A percentile compares a stretch with the other conserved stretches of the same genome.
phyloP scores from a whole-genome alignment of 768 basidiomycete genomes.

The Gymnopilus dilepis region DNA sequence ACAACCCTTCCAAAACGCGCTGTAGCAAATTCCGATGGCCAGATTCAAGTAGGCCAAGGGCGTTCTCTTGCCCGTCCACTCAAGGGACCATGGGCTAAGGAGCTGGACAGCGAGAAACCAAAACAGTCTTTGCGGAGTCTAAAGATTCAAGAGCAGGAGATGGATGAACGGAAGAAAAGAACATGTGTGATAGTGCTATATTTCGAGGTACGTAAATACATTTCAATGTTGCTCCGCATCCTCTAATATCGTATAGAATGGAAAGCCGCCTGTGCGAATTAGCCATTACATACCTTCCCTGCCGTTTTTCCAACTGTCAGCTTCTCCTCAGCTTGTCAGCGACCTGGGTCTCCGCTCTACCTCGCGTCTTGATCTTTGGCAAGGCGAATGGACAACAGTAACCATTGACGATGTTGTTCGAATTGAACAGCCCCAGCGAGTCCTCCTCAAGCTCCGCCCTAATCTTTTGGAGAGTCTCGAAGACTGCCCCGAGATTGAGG shows the following conservation, averaged over 20 bases:
- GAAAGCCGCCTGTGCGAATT: not conserved
- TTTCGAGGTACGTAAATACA: not conserved
- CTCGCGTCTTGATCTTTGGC: not conserved
- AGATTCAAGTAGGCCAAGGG: too few relatives aligned
- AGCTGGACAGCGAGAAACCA: not conserved
- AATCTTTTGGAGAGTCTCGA: not conserved
- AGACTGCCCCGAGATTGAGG: not conserved
- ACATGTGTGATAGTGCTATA: not conserved
- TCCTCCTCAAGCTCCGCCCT: not conserved
- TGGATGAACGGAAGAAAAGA: not conserved
- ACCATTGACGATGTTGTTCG: not conserved
- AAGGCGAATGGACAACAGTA: not conserved
- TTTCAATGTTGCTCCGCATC: not conserved
- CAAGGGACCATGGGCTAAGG: not conserved
- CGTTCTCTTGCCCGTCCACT: not conserved
- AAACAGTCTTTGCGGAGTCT: not conserved
- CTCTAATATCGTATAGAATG: not conserved
- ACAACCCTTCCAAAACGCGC: too few relatives aligned
- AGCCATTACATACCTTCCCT: not conserved
- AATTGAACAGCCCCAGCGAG: not conserved
- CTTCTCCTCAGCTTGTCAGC: not conserved
- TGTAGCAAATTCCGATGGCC: too few relatives aligned
- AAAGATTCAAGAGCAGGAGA: not conserved
- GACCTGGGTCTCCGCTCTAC: not conserved
- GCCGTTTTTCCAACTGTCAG: not conserved